phyloP scores from a whole-genome alignment of 2,329 filamentous ascomycete genomes.

The Trichophyton rubrum region DNA sequence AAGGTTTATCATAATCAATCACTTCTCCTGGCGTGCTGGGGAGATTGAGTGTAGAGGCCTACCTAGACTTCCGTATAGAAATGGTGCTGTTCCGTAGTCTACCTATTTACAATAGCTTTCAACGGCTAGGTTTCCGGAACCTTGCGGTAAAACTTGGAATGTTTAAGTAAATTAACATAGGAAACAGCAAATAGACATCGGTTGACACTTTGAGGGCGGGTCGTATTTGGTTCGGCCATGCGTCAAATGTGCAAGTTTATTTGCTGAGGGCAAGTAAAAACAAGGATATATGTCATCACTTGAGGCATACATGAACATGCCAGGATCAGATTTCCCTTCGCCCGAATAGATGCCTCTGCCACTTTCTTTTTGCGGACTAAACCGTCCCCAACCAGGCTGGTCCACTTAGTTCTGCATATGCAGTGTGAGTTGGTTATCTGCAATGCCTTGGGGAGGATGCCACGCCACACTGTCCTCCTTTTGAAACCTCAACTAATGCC shows the following conservation, averaged over 20 bases:
- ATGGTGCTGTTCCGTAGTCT: too few relatives aligned
- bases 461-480: neutral
- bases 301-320: neutral
- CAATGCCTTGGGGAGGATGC: neutral
- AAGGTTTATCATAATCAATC: too few relatives aligned
- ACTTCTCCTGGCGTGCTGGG: too few relatives aligned
- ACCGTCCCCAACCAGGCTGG: neutral
- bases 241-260: neutral
- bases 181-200: too few relatives aligned
- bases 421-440: neutral
- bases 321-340: neutral
- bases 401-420: neutral
- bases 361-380: neutral
- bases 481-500: neutral
- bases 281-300: neutral
- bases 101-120: too few relatives aligned
- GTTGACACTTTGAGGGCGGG: neutral
- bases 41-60: too few relatives aligned
- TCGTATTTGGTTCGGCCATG: neutral
- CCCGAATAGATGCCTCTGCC: neutral
- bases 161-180: too few relatives aligned
- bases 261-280: neutral
- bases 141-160: too few relatives aligned
- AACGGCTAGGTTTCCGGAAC: too few relatives aligned
- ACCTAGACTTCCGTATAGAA: too few relatives aligned